phyloP scores from a whole-genome alignment of 2,329 filamentous ascomycete species.

The Paecilomyces sp. region DNA sequence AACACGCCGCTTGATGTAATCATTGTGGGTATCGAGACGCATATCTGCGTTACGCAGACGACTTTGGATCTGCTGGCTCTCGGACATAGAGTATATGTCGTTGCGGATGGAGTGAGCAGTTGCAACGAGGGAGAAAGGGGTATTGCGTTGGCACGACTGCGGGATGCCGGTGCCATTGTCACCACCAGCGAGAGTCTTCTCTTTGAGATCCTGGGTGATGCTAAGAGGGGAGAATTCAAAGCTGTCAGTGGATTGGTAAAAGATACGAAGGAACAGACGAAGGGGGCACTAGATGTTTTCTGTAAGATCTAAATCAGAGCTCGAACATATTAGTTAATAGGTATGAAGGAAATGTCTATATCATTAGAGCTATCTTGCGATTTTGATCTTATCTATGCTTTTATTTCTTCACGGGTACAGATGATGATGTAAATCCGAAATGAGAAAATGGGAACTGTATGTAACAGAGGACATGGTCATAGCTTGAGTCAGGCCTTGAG shows the following conservation, averaged over 20 bases:
- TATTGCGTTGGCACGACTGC: constrained; percentile 68
- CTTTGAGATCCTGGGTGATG: constrained; percentile 85
- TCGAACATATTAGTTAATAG: too few relatives aligned
- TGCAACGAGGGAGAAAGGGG: constrained; percentile 76
- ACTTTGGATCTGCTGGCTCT: constrained; percentile 68
- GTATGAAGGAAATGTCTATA: background rate
- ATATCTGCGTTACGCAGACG: constrained; percentile 94
- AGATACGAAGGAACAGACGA: constrained; percentile 65
- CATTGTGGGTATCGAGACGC: constrained; percentile 84
- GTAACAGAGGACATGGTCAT: too few relatives aligned
- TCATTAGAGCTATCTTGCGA: background rate
- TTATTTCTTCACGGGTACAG: background rate
- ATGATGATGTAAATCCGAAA: background rate
- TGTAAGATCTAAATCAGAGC: constrained; percentile 46
- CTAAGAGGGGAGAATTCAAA: constrained; percentile 62
- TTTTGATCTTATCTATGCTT: background rate
- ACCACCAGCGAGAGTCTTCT: constrained; percentile 85
- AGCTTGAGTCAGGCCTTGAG: background rate
- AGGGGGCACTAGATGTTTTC: constrained; percentile 58
- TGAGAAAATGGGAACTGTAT: too few relatives aligned
- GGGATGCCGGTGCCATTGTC: constrained; percentile 67
- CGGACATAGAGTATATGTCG: constrained; percentile 76
- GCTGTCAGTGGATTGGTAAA: constrained; percentile 70
- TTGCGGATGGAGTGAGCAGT: constrained; percentile 85
- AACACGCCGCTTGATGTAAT: constrained; percentile 51